Evolutionary conservation across 2,329 filamentous ascomycete species (phyloP), one percentile per base, ranked within the genome.

Genomic region (Juglanconis oblonga): DNA sequence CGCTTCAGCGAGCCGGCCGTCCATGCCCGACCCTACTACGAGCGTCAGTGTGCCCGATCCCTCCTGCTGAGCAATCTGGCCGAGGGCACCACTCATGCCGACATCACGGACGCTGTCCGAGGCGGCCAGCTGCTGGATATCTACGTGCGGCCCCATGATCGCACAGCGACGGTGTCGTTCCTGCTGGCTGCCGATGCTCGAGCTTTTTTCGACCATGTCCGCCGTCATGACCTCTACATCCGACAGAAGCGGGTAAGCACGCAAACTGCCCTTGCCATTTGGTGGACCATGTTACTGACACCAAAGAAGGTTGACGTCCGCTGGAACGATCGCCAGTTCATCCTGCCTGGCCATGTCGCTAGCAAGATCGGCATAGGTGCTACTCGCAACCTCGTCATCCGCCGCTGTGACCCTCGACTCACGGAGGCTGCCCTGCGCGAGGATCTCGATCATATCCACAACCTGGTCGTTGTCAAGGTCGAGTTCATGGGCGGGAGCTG

Each of bases 371-470:
- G 73, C 44, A 77, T 73, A 52, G 90, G 90, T 13, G 89, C 89
- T 13, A 89, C 86, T 47, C 86, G 91, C 62, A 95, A 94, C 67
- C 72, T 96, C 42, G 75, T 93, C 24, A 82, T 96, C 47, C 82
- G 83, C 59, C 81, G 81, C 9, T 84, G 83, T 65, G 78, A 78
- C 66, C 76, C 76, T 56, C 81, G 76, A 56, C 76, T 90, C 65
- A 91, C 86, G 0, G 87, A 87, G 65, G 75, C 83, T 7, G 74
- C 75, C 14, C 85, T 96, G 64, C 85, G 88, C 10, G 81, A 87
- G 4, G 89, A 96, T 67, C 79, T 95, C 42, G 88, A 92, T 31
- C 91, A 96, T 70, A 94, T 96, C 62, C 87, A 94, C 76, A 90
- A 91, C 63, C 79, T 96, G 1, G 77, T 88, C 29, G 82, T 96